A percentile compares a stretch with the other conserved stretches of the same genome.
These are phyloP conservation scores for Oenanthe sinensis DNA, from an alignment of 129 eudicot species.

Conservation along the genomic window DNA sequence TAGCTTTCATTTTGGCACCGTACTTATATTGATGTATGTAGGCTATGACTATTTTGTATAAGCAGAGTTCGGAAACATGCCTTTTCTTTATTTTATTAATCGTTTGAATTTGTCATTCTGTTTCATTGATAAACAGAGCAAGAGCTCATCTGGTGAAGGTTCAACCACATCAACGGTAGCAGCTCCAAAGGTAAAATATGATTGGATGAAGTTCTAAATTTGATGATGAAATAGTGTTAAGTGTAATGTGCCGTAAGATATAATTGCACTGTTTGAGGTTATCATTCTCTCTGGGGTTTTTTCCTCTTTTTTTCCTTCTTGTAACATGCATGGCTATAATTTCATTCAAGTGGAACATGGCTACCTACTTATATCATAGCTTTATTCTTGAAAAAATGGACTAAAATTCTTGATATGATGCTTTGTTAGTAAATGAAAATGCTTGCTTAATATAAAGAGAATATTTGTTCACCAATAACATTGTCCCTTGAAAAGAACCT, in stretches of 20 bases:
- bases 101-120: not conserved
- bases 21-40: not conserved
- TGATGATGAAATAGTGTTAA: not conserved
- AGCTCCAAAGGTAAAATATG: conserved; percentile 31
- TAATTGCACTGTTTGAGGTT: not conserved
- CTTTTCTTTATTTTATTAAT: not conserved
- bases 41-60: not conserved
- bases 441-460: not conserved
- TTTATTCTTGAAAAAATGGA: not conserved
- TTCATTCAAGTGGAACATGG: not conserved
- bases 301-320: not conserved
- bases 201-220: not conserved
- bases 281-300: not conserved
- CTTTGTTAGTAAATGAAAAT: not conserved
- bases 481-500: not conserved
- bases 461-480: not conserved
- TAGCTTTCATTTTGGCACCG: not conserved
- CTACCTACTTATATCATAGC: not conserved
- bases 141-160: conserved; percentile 58
- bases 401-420: not conserved
- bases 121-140: conserved; percentile 29
- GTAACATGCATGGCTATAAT: not conserved
- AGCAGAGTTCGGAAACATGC: not conserved
- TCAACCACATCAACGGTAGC: conserved; percentile 57
- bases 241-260: not conserved